These are phyloP conservation scores for Diplodia sapinea DNA, from an alignment of 2,329 filamentous ascomycete genomes.

Conservation along the genomic window DNA sequence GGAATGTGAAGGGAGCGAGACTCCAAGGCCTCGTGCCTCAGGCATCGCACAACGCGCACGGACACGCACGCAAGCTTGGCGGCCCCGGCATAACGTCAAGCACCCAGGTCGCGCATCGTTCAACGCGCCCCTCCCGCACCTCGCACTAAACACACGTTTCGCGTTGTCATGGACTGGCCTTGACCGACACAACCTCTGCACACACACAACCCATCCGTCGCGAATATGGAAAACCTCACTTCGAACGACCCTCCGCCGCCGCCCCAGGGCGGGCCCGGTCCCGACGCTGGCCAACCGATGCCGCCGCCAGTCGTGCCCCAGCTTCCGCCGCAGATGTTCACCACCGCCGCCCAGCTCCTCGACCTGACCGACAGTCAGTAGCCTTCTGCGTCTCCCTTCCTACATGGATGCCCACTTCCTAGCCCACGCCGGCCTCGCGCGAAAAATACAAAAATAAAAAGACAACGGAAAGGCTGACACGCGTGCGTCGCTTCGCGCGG, in stretches of 20 bases:
- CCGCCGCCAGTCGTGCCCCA: slow-evolving; percentile 60
- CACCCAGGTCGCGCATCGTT: slow-evolving; percentile 20
- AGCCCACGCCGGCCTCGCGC: not conserved
- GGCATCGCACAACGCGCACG: slow-evolving; percentile 1
- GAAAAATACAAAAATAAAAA: not conserved
- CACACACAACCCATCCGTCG: not conserved
- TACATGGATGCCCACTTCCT: not conserved
- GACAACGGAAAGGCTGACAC: not conserved
- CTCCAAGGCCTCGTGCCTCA: slow-evolving; percentile 11
- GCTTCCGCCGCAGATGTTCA: slow-evolving; percentile 95
- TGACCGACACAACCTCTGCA: slow-evolving; percentile 7
- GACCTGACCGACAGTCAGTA: slow-evolving; percentile 95
- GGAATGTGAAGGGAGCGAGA: not conserved
- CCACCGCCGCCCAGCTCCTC: slow-evolving; percentile 91
- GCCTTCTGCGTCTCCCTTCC: slow-evolving; percentile 16
- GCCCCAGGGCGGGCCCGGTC: slow-evolving; percentile 5
- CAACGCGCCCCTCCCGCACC: slow-evolving; percentile 20
- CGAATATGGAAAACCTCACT: slow-evolving; percentile 33
- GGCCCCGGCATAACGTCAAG: slow-evolving; percentile 30
- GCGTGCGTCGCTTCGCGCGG: slow-evolving; percentile 25
- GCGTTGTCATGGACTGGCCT: slow-evolving; percentile 32
- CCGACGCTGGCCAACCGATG: slow-evolving; percentile 32
- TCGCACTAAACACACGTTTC: not conserved
- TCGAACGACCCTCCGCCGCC: slow-evolving; percentile 31
- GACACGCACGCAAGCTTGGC: slow-evolving; percentile 8